These are phyloP conservation scores for Xylaria sp. DNA, from an alignment of 495 filamentous ascomycete species.

Conservation along the genomic window DNA sequence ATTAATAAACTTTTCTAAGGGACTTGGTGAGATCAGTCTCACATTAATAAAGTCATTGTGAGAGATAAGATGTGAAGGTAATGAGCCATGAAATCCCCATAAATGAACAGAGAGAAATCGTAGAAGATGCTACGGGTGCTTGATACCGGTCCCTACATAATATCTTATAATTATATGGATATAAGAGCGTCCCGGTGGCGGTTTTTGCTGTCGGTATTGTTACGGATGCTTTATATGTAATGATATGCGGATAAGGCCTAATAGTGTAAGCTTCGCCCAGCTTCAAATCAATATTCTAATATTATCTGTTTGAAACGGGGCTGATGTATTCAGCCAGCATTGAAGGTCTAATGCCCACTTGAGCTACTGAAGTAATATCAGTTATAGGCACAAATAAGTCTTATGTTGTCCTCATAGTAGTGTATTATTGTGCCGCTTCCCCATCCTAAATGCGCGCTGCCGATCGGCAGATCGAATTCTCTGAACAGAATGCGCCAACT, in stretches of 20 bases:
- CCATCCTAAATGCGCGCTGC: not conserved
- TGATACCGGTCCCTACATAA: too few relatives aligned
- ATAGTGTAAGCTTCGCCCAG: not conserved
- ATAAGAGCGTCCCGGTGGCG: too few relatives aligned
- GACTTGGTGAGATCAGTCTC: not conserved
- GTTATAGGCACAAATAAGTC: not conserved
- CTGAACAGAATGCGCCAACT: not conserved
- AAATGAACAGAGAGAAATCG: too few relatives aligned
- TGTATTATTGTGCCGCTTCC: not conserved
- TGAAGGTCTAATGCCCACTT: not conserved
- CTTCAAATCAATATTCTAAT: not conserved
- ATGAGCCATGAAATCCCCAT: too few relatives aligned
- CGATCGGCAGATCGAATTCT: conserved; percentile 16
- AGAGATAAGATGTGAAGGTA: too few relatives aligned
- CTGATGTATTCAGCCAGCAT: not conserved
- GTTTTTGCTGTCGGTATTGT: too few relatives aligned
- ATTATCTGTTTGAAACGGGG: not conserved
- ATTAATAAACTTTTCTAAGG: too few relatives aligned
- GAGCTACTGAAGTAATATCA: not conserved
- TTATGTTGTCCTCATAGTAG: not conserved
- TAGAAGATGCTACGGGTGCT: too few relatives aligned
- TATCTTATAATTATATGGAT: too few relatives aligned
- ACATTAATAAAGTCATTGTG: not conserved
- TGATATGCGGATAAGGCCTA: too few relatives aligned
- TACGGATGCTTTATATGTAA: too few relatives aligned